These are phyloP conservation scores for Aspergillus hancockii DNA, from an alignment of 495 filamentous ascomycete species.

Conservation along the genomic window DNA sequence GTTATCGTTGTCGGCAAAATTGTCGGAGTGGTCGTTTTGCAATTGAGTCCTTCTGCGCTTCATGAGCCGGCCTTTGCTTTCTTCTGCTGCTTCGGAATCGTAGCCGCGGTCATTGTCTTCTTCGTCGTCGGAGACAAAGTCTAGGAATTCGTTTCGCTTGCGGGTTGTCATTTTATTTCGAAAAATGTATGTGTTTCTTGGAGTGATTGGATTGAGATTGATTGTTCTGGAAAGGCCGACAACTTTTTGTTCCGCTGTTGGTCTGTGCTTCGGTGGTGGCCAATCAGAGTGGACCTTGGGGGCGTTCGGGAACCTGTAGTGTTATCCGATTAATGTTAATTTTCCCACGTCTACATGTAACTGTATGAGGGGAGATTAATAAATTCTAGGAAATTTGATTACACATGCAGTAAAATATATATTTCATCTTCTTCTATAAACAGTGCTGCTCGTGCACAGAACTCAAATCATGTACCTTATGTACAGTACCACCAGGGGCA, in stretches of 20 bases:
- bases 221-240: constrained; percentile 4
- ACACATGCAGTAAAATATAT: background rate
- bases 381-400: too few relatives aligned
- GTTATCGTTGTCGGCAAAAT: constrained; percentile 15
- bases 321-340: too few relatives aligned
- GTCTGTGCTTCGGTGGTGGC: constrained; percentile 16
- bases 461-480: constrained; percentile 19
- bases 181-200: background rate
- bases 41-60: constrained; percentile 63
- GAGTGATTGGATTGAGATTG: constrained; percentile 1
- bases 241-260: constrained; percentile 23
- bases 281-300: constrained; percentile 8
- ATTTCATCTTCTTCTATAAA: constrained; percentile 5
- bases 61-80: constrained; percentile 59
- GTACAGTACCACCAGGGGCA: constrained; percentile 6
- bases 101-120: constrained; percentile 60
- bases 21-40: constrained; percentile 9
- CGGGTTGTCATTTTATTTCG: constrained; percentile 57
- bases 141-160: constrained; percentile 76
- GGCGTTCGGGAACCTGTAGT: too few relatives aligned
- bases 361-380: background rate
- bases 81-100: constrained; percentile 67
- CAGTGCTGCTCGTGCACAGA: constrained; percentile 12
- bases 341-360: too few relatives aligned
- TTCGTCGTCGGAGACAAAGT: constrained; percentile 65